A percentile compares a stretch with the other conserved stretches of the same genome.
Evolutionary conservation across 2,329 filamentous ascomycete species (phyloP).

Genomic region (Calonectria pseudoreteaudii): DNA sequence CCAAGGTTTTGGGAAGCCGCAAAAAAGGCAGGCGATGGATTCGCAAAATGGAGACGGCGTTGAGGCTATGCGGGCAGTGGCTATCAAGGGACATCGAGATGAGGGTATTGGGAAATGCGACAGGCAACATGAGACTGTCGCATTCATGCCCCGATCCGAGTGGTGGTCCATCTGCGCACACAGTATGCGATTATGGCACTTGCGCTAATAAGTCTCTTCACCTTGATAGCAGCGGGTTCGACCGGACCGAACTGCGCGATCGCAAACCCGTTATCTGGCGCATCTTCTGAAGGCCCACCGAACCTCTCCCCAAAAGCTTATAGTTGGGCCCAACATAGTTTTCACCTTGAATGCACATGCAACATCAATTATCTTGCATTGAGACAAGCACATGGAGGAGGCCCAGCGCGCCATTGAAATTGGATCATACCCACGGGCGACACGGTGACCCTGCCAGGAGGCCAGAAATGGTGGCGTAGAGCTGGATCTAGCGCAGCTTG

Average conservation of each 20-base stretch:
- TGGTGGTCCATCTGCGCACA: conserved; percentile 10
- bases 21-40: neutral
- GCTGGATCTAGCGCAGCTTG: conserved; percentile 44
- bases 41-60: conserved; percentile 10
- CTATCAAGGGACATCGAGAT: conserved; percentile 27
- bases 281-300: conserved; percentile 10
- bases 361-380: conserved; percentile 6
- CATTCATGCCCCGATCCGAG: conserved; percentile 15
- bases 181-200: conserved; percentile 7
- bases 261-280: conserved; percentile 21
- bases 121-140: conserved; percentile 25
- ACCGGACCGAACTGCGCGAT: conserved; percentile 16
- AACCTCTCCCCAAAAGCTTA: conserved; percentile 3
- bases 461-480: conserved; percentile 43
- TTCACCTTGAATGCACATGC: neutral
- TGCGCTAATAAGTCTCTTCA: conserved; percentile 18
- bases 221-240: conserved; percentile 28
- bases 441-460: conserved; percentile 23
- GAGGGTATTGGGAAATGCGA: conserved; percentile 24
- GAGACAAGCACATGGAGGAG: neutral
- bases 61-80: neutral
- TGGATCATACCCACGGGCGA: conserved; percentile 30
- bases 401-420: conserved; percentile 12
- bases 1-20: neutral
- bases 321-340: neutral